phyloP scores from a whole-genome alignment of 1,284 basidiomycete genomes.

The Pseudozyma sp. region DNA sequence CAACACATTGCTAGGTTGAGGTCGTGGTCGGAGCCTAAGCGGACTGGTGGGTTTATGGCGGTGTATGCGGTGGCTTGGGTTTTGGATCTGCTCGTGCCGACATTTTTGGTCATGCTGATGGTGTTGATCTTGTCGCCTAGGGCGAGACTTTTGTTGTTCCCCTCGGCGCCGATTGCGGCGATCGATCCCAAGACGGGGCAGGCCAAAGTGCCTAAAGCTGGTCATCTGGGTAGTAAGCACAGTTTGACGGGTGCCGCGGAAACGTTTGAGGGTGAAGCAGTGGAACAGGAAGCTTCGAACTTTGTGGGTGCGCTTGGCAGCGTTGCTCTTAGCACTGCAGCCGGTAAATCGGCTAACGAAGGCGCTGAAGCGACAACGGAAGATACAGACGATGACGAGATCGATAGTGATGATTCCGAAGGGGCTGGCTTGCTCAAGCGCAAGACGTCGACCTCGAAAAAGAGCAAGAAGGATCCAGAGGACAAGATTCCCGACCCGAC shows the following conservation, averaged over 20 bases:
- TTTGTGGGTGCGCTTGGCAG: conserved; percentile 70
- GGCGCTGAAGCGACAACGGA: conserved; percentile 9
- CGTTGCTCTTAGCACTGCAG: conserved; percentile 70
- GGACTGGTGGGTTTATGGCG: conserved; percentile 71
- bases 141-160: conserved; percentile 72
- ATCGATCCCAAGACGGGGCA: conserved; percentile 66
- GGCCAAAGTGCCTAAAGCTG: conserved; percentile 62
- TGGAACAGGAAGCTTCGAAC: conserved; percentile 71
- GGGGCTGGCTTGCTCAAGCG: conserved; percentile 19
- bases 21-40: conserved; percentile 73
- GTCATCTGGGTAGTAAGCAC: conserved; percentile 58
- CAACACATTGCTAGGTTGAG: conserved; percentile 73
- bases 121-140: conserved; percentile 72
- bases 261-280: conserved; percentile 71
- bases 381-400: conserved; percentile 21
- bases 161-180: conserved; percentile 71
- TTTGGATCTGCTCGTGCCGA: conserved; percentile 38
- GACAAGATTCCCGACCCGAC: conserved; percentile 69
- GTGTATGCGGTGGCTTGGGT: conserved; percentile 48
- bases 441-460: conserved; percentile 17
- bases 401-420: conserved; percentile 11
- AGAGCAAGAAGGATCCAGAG: conserved; percentile 33
- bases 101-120: conserved; percentile 68
- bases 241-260: conserved; percentile 65
- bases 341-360: conserved; percentile 67